A percentile compares a stretch with the other conserved stretches of the same genome.
phyloP scores from a whole-genome alignment of 2,329 filamentous ascomycete genomes.

The Sporothrix variecibatus region DNA sequence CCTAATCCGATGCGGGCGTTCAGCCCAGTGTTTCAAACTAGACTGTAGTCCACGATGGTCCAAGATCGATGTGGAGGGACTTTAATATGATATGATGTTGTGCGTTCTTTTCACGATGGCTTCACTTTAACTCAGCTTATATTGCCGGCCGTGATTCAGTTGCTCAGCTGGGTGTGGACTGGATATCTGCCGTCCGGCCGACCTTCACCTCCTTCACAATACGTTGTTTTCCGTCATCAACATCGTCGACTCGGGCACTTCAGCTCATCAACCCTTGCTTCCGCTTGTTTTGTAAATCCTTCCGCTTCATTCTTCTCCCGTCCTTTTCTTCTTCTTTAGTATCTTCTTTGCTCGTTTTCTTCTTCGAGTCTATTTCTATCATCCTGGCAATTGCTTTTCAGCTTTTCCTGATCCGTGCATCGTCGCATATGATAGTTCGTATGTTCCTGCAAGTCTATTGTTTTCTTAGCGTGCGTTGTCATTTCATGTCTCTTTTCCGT shows the following conservation, averaged over 20 bases:
- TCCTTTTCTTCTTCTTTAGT: neutral
- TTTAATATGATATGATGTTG: neutral
- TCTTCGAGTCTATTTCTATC: neutral
- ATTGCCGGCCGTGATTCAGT: neutral
- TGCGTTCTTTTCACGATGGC: neutral
- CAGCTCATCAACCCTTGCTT: neutral
- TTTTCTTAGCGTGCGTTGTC: neutral
- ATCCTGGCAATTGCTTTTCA: neutral
- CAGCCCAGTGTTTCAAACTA: conserved; percentile 16
- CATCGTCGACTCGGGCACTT: neutral
- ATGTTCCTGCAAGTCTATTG: neutral
- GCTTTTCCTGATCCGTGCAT: neutral
- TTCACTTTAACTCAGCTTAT: neutral
- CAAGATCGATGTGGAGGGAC: neutral
- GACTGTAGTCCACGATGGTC: neutral
- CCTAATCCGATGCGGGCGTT: neutral
- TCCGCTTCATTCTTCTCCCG: neutral
- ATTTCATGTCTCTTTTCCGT: neutral
- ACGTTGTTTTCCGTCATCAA: neutral
- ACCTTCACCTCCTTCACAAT: neutral
- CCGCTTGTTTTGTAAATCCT: neutral
- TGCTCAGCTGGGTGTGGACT: neutral
- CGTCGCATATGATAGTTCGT: neutral
- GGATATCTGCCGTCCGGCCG: neutral
- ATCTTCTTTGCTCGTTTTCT: neutral